A percentile compares a stretch with the other conserved stretches of the same genome.
Evolutionary conservation across 176 grass and related monocot genomes (phyloP).

Genomic region (Secale cereale): DNA sequence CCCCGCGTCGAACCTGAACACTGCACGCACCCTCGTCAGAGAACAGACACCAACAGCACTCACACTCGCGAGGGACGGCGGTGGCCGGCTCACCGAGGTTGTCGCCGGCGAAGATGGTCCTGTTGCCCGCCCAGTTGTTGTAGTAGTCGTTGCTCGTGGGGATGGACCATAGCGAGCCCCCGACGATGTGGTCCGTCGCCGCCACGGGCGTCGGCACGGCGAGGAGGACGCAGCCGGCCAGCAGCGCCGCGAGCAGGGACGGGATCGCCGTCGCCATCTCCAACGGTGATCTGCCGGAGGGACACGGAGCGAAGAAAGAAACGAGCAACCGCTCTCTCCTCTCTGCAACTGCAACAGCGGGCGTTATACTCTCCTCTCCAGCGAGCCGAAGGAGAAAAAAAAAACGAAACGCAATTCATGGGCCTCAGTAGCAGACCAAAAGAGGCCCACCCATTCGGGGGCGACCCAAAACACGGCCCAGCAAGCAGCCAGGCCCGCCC

Average conservation of each 20-base stretch:
- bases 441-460: not conserved
- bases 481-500: not conserved
- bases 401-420: not conserved
- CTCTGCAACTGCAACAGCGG: no score
- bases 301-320: not conserved
- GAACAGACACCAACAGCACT: not conserved
- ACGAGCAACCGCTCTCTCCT: not conserved
- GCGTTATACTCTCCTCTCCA: not conserved
- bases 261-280: not conserved
- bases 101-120: constrained; percentile 36
- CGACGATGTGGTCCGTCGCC: constrained; percentile 35
- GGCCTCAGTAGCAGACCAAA: not conserved
- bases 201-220: not conserved
- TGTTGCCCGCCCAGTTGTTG: constrained; percentile 40
- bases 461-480: not conserved
- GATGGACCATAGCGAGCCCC: constrained; percentile 51
- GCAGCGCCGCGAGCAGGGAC: not conserved
- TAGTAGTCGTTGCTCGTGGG: constrained; percentile 34
- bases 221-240: not conserved
- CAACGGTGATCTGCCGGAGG: not conserved
- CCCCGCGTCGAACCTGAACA: constrained; percentile 52
- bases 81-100: not conserved
- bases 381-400: not conserved
- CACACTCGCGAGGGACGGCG: not conserved
- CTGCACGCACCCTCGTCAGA: not conserved